Evolutionary conservation across 306 rosid genomes (phyloP).

Genomic region (Abrus precatorius): DNA sequence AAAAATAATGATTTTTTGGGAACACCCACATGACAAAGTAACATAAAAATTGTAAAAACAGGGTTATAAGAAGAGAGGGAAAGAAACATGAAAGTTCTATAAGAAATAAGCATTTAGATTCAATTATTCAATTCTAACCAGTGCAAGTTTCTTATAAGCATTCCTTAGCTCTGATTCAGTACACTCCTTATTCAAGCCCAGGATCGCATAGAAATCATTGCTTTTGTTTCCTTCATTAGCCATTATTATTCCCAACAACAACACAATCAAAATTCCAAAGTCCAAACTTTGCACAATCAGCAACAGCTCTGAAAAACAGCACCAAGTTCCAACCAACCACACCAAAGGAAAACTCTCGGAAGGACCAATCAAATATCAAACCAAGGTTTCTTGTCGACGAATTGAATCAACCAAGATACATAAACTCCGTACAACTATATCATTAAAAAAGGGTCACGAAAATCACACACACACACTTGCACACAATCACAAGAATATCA

Average conservation of each 20-base stretch:
- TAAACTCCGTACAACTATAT: conserved; percentile 35
- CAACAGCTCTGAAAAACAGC: neutral
- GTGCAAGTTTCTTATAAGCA: conserved; percentile 90
- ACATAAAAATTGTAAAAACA: conserved; percentile 2
- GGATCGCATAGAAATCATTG: conserved; percentile 68
- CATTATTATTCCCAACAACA: conserved; percentile 55
- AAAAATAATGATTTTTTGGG: neutral
- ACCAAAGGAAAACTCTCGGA: conserved; percentile 36
- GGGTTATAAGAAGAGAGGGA: neutral
- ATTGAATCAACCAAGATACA: conserved; percentile 49
- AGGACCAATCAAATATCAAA: conserved; percentile 49
- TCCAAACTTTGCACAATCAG: conserved; percentile 12
- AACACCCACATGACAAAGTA: conserved; percentile 1
- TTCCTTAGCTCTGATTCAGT: conserved; percentile 71
- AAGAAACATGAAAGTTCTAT: too few relatives aligned
- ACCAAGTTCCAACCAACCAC: neutral
- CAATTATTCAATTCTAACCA: conserved; percentile 69
- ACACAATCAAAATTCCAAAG: conserved; percentile 11
- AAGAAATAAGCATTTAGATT: neutral
- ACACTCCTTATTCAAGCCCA: conserved; percentile 92
- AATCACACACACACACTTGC: conserved; percentile 12
- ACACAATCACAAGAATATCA: neutral
- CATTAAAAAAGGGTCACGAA: neutral
- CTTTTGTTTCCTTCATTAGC: conserved; percentile 66
- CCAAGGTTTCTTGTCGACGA: conserved; percentile 63